Conservation (phyloP, 2,329 filamentous ascomycete genomes). For the Fusarium camptoceras region DNA sequence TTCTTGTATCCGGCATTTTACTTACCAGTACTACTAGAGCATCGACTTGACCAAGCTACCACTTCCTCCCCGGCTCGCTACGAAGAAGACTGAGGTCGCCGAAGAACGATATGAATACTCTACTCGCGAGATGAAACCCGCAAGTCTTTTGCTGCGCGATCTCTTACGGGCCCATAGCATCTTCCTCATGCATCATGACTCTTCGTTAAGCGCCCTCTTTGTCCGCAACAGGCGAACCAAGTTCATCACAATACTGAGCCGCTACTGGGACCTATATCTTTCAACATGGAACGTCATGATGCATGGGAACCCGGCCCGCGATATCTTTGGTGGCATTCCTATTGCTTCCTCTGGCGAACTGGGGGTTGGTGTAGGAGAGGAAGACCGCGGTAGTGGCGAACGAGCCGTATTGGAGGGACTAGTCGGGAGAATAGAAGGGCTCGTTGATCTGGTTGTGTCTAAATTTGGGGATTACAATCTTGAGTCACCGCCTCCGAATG, state of each 20-base stretch:
- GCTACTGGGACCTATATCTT: constrained; percentile 81
- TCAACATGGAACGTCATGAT: constrained; percentile 89
- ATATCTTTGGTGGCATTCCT: constrained; percentile 85
- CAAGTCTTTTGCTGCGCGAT: constrained; percentile 81
- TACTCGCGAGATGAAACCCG: constrained; percentile 87
- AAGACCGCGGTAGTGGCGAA: constrained; percentile 93
- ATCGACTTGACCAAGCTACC: constrained; percentile 82
- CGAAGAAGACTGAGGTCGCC: constrained; percentile 55
- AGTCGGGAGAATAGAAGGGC: constrained; percentile 79
- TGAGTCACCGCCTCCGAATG: constrained; percentile 39
- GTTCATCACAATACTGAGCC: constrained; percentile 78
- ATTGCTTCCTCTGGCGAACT: constrained; percentile 91
- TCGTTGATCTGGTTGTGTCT: constrained; percentile 89
- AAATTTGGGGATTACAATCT: constrained; percentile 74
- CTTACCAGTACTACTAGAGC: constrained; percentile 46
- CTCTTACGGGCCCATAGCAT: constrained; percentile 83
- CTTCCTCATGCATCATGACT: constrained; percentile 89
- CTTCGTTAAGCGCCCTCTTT: constrained; percentile 78
- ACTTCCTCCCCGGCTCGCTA: constrained; percentile 66
- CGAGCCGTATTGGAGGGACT: constrained; percentile 94
- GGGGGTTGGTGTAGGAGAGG: constrained; percentile 93
- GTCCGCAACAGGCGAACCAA: constrained; percentile 70
- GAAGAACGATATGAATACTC: constrained; percentile 79
- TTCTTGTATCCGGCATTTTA: neutral
- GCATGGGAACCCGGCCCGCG: constrained; percentile 86